Conservation (phyloP, 805 yeast species). For the Candida chilensis region DNA sequence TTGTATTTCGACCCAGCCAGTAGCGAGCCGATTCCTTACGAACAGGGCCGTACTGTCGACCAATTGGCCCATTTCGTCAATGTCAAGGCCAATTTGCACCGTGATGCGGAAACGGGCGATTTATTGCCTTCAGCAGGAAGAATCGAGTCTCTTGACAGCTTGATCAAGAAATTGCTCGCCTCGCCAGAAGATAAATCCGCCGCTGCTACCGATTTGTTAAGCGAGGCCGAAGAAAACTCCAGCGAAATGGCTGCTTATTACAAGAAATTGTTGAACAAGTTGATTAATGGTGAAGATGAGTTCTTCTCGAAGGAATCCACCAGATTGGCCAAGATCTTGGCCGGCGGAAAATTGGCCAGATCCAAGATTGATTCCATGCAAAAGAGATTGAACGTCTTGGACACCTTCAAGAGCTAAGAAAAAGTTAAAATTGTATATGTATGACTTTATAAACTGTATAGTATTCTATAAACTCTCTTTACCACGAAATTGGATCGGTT, state of each 20-base stretch:
- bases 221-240: neutral
- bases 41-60: constrained; percentile 12
- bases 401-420: constrained; percentile 12
- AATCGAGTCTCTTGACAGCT: constrained; percentile 11
- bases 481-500: constrained; percentile 47
- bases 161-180: constrained; percentile 1
- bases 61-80: constrained; percentile 17
- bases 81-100: constrained; percentile 13
- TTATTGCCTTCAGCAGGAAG: constrained; percentile 18
- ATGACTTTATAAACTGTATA: neutral
- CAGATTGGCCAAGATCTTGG: constrained; percentile 35
- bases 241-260: constrained; percentile 31
- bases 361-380: constrained; percentile 41
- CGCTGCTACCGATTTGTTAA: constrained; percentile 3
- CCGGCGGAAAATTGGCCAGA: constrained; percentile 22
- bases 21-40: constrained; percentile 13
- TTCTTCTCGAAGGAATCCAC: constrained; percentile 34
- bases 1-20: constrained; percentile 28
- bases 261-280: constrained; percentile 32
- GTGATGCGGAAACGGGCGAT: constrained; percentile 14
- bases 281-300: constrained; percentile 30
- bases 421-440: no score
- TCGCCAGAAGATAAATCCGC: constrained; percentile 2
- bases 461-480: constrained; percentile 3
- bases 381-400: constrained; percentile 42